Evolutionary conservation across 371 early-diverging fungal genomes (phyloP).

Genomic region (Entomophthora muscae): DNA sequence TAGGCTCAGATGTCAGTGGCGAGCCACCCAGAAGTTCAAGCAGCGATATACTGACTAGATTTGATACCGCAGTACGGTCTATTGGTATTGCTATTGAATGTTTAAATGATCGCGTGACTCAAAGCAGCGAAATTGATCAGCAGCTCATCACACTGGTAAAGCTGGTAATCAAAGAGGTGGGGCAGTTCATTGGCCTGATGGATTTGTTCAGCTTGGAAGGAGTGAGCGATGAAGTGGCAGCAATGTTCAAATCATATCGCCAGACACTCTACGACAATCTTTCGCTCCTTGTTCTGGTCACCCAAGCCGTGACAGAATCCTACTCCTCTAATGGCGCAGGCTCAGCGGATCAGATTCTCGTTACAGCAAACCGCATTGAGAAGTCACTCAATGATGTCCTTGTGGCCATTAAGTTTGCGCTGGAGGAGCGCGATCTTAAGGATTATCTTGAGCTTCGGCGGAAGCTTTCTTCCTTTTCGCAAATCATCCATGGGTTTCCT

Average conservation of each 20-base stretch:
- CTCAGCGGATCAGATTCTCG: slow-evolving; percentile 2
- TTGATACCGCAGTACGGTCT: not conserved
- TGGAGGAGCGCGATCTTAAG: slow-evolving; percentile 20
- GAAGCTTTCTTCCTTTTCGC: slow-evolving; percentile 3
- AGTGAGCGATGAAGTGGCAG: not conserved
- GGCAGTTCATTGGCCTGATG: not conserved
- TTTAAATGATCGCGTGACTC: not conserved
- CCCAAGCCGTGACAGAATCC: slow-evolving; percentile 2
- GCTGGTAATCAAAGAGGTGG: slow-evolving; percentile 3
- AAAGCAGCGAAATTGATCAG: not conserved
- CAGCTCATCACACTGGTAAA: slow-evolving; percentile 3
- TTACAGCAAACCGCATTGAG: slow-evolving; percentile 14
- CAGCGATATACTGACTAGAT: not conserved
- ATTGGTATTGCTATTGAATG: slow-evolving; percentile 4
- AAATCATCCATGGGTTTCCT: not conserved
- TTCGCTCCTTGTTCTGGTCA: slow-evolving; percentile 1
- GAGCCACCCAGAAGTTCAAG: not conserved
- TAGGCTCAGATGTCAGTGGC: not conserved
- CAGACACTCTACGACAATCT: slow-evolving; percentile 1
- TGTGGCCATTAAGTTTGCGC: slow-evolving; percentile 13
- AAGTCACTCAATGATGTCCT: slow-evolving; percentile 19
- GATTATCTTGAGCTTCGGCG: slow-evolving; percentile 7
- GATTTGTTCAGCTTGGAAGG: not conserved
- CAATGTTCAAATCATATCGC: slow-evolving; percentile 1
- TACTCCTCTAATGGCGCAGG: not conserved